These are phyloP conservation scores for Aureobasidium lini DNA, from an alignment of 2,329 filamentous ascomycete species.

Conservation along the genomic window DNA sequence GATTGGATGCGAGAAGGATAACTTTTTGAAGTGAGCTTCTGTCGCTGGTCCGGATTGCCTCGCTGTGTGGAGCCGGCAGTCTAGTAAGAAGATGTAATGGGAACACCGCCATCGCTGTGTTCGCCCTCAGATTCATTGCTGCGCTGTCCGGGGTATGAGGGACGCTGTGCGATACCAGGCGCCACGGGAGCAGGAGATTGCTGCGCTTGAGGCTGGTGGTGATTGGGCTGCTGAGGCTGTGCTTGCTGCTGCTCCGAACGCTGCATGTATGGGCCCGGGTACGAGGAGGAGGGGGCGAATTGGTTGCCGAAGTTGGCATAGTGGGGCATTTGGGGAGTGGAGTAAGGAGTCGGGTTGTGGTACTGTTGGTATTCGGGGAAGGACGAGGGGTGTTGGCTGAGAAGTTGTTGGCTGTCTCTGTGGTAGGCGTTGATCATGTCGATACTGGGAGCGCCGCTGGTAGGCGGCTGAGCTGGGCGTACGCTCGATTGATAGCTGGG, in stretches of 20 bases:
- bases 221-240: constrained; percentile 9
- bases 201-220: constrained; percentile 1
- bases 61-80: background rate
- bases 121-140: constrained; percentile 14
- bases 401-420: constrained; percentile 19
- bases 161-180: constrained; percentile 4
- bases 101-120: constrained; percentile 18
- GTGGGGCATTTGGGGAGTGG: constrained; percentile 21
- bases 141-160: constrained; percentile 11
- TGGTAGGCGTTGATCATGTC: constrained; percentile 17
- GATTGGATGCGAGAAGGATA: background rate
- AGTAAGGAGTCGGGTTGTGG: constrained; percentile 16
- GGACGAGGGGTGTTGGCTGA: constrained; percentile 18
- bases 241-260: constrained; percentile 12
- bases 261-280: constrained; percentile 7
- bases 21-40: background rate
- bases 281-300: constrained; percentile 2
- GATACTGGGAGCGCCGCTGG: constrained; percentile 12
- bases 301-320: constrained; percentile 16
- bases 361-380: constrained; percentile 23
- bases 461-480: constrained; percentile 11
- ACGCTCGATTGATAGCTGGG: constrained; percentile 15
- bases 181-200: background rate
- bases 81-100: constrained; percentile 18
- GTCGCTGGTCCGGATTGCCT: too few relatives aligned